Evolutionary conservation across 2,329 filamentous ascomycete genomes (phyloP), one percentile per base, ranked within the genome.

Genomic region (Fusarium anguioides): DNA sequence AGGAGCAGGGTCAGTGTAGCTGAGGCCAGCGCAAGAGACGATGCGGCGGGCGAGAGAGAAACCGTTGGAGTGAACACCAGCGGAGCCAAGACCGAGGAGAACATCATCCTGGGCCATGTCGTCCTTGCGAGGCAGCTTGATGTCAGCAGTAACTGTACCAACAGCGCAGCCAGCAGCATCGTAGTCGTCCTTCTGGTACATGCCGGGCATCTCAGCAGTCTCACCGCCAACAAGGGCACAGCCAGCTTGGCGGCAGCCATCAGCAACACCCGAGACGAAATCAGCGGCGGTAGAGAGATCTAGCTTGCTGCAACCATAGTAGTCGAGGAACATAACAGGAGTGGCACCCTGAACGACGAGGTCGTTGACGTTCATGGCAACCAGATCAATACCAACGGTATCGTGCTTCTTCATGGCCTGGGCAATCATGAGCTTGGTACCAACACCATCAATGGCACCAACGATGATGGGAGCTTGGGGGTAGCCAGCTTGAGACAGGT

Each of bases 301-400:
- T 21, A 99, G 87, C 77, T 91, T 91, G 78, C 92, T 94, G 84
- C 94, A 97, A 63, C 94, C 95, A 80, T 96, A 97, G 86, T 97
- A 98, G 82, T 99, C 96, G 65, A 98, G 89, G 86, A 99, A 98
- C 84, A 96, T 96, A 68, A 98, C 85, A 4, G 96, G 94, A 71
- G 96, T 93, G 14, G 96, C 96, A 53, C 96, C 96, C 81, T 98
- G 94, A 10, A 98, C 96, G 49, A 99, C 90, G 0, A 99, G 86
- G 75, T 99, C 96, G 79, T 99, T 99, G 76, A 98, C 96, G 78
- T 97, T 98, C 95, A 98, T 98, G 70, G 96, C 96, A 6, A 99
- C 96, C 33, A 99, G 87, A 77, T 99, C 96, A 72, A 99, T 94
- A 62, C 96, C 96, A 12, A 99, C 95, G 5, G 94, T 97, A 78